A percentile compares a stretch with the other conserved stretches of the same genome.
Conservation (phyloP, 2,329 filamentous ascomycete species). For the Exophiala dermatitidis region DNA sequence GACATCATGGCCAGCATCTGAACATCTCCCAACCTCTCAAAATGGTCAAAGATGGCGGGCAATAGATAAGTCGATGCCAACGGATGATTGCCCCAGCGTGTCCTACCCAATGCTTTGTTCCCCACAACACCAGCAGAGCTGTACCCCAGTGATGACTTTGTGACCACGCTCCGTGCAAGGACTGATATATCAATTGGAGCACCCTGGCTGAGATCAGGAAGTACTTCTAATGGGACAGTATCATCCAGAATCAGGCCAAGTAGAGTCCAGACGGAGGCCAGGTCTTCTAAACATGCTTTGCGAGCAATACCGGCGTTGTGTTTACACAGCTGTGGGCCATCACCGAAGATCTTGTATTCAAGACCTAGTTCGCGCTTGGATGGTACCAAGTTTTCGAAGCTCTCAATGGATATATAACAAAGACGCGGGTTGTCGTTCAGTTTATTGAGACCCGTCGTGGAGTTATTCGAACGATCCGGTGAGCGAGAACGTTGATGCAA, state of each 20-base stretch:
- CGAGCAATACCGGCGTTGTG: constrained; percentile 76
- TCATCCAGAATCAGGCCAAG: constrained; percentile 69
- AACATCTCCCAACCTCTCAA: constrained; percentile 53
- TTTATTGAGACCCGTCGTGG: constrained; percentile 49
- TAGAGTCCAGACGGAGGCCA: constrained; percentile 78
- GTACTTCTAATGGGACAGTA: constrained; percentile 58
- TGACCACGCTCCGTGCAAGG: constrained; percentile 57
- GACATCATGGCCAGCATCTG: constrained; percentile 62
- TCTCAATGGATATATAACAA: constrained; percentile 65
- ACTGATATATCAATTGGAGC: constrained; percentile 57
- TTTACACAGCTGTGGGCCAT: constrained; percentile 70
- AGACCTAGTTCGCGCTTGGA: constrained; percentile 69
- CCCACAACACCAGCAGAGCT: constrained; percentile 27
- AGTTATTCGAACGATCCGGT: constrained; percentile 43
- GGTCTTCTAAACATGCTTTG: constrained; percentile 60
- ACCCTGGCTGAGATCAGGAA: constrained; percentile 45
- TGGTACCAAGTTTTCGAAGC: constrained; percentile 61
- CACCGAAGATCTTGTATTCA: constrained; percentile 76
- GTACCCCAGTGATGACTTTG: constrained; percentile 35
- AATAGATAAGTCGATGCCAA: constrained; percentile 52
- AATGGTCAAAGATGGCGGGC: constrained; percentile 52
- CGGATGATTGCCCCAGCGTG: constrained; percentile 53
- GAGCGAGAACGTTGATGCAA: constrained; percentile 48
- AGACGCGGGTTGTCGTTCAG: constrained; percentile 43
- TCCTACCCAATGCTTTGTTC: constrained; percentile 26